Evolutionary conservation across 202 grass and related monocot species (phyloP).

Genomic region (Cymbopogon flexuosus): DNA sequence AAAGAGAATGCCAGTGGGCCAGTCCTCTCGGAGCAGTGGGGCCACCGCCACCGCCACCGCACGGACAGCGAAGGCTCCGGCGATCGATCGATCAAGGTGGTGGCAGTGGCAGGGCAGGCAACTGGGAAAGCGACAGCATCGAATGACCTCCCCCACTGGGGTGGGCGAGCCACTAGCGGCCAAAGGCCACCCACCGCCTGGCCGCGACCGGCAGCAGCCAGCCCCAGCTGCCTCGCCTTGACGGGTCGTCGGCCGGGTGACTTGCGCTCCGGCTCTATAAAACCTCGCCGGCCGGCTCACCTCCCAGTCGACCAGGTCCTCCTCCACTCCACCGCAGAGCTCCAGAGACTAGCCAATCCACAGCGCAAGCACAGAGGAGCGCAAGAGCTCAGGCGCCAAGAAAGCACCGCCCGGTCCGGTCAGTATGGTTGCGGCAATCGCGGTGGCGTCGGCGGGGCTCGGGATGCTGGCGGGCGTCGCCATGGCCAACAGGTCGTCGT

Average conservation of each 20-base stretch:
- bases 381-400: background rate
- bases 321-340: background rate
- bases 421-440: slow-evolving; percentile 42
- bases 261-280: background rate
- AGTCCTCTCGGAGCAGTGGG: background rate
- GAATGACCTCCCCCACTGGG: background rate
- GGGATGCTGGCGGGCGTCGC: slow-evolving; percentile 51
- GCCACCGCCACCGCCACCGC: background rate
- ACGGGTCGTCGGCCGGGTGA: background rate
- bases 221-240: background rate
- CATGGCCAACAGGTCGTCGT: slow-evolving; percentile 26
- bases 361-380: background rate
- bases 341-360: no score
- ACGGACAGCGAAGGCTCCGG: background rate
- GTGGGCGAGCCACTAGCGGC: background rate
- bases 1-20: background rate
- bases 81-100: background rate
- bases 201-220: background rate
- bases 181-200: background rate
- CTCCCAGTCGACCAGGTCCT: background rate
- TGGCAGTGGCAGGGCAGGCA: background rate
- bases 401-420: background rate
- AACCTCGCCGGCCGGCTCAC: background rate
- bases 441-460: slow-evolving; percentile 49
- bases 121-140: background rate